phyloP scores from a whole-genome alignment of 2,329 filamentous ascomycete species.

The Coniosporium tulheliwenetii region DNA sequence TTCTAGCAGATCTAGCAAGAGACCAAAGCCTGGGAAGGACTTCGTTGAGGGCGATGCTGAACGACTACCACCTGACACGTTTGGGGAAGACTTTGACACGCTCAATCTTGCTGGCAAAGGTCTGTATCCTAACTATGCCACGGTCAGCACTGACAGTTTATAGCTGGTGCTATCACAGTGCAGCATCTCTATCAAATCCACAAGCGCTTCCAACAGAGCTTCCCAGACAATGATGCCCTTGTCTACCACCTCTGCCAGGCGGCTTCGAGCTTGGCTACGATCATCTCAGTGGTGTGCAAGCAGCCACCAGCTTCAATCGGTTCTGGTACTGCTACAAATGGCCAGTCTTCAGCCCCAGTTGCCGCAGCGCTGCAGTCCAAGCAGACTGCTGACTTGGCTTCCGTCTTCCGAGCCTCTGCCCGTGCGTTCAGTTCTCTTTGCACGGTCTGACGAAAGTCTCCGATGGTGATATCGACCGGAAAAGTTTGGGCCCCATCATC shows the following conservation, averaged over 20 bases:
- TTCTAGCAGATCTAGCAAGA: constrained; percentile 5
- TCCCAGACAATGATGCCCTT: constrained; percentile 7
- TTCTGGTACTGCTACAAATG: background rate
- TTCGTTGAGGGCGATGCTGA: background rate
- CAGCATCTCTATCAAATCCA: constrained; percentile 11
- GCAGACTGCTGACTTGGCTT: background rate
- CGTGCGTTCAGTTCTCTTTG: constrained; percentile 3
- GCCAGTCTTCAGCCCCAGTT: background rate
- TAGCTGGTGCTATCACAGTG: constrained; percentile 1
- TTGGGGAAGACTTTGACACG: constrained; percentile 2
- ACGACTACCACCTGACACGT: background rate
- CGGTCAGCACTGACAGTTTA: background rate
- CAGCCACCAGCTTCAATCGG: constrained; percentile 2
- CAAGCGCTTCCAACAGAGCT: constrained; percentile 7
- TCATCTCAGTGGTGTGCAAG: constrained; percentile 8
- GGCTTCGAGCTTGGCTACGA: constrained; percentile 6
- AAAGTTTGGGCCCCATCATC: constrained; percentile 8
- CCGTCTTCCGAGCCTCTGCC: constrained; percentile 1
- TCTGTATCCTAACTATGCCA: background rate
- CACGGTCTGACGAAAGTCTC: constrained; percentile 1
- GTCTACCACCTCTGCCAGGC: constrained; percentile 12
- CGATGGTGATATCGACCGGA: background rate
- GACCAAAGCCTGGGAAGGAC: background rate
- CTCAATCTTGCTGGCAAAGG: constrained; percentile 1
- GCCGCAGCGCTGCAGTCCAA: background rate